Conservation (phyloP, 768 basidiomycete species). For the Serendipita indica region DNA sequence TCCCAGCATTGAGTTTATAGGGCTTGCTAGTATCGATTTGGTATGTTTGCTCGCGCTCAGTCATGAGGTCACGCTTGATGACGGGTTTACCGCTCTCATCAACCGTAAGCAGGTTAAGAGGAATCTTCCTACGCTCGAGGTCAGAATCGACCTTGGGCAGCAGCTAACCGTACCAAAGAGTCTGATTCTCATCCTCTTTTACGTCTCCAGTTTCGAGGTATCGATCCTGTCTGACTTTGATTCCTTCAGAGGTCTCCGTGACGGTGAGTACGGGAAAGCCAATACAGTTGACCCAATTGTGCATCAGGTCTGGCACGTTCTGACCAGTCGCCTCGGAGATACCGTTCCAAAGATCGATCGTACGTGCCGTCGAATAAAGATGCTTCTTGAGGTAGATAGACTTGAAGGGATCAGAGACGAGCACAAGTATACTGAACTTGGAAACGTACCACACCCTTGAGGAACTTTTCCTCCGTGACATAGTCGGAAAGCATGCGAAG, state of each 20-base stretch:
- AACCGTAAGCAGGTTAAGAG: conserved; percentile 56
- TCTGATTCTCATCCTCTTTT: conserved; percentile 70
- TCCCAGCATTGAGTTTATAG: conserved; percentile 86
- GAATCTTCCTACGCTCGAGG: conserved; percentile 47
- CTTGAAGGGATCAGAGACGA: background rate
- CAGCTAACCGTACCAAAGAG: conserved; percentile 46
- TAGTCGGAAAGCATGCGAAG: conserved; percentile 84
- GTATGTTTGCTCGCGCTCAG: conserved; percentile 51
- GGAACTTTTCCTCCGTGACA: conserved; percentile 78
- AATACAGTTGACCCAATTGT: conserved; percentile 80
- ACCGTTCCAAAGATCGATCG: conserved; percentile 77
- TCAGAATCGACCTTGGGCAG: background rate
- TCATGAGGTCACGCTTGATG: conserved; percentile 48
- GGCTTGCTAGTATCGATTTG: conserved; percentile 56
- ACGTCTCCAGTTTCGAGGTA: conserved; percentile 78
- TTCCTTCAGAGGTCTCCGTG: conserved; percentile 53
- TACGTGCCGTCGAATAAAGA: conserved; percentile 71
- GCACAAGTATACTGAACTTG: too few species aligned
- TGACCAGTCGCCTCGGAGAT: conserved; percentile 58
- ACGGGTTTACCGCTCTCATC: conserved; percentile 39
- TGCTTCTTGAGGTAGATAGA: conserved; percentile 85
- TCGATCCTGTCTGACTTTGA: conserved; percentile 76
- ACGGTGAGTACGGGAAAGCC: conserved; percentile 89
- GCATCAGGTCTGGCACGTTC: conserved; percentile 69
- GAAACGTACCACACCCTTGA: conserved; percentile 45